Base-by-base conservation (phyloP, 2,329 filamentous ascomycete species). In the Fonsecaea pugnacius region DNA sequence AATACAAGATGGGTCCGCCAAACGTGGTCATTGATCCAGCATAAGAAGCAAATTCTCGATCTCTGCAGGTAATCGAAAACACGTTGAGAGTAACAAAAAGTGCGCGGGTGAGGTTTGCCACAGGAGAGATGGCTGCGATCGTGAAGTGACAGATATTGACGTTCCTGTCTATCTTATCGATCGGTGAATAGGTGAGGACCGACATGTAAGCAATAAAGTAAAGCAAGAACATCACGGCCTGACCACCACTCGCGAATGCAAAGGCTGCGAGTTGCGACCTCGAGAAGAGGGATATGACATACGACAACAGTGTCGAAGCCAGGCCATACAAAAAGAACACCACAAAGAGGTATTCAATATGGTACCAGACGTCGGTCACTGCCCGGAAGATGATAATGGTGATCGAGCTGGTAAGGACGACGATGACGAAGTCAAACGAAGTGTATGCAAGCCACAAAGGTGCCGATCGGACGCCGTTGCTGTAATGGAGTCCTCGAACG, bases 401-500 rank as follows among this genome's bases (percentile, higher is more conserved):
- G 9, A 95, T 72, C 7, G 87, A 87, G 21, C 88, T 87, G 30
- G 87, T 85, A 3, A 86, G 71, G 14, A 96, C 73, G 0, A 92
- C 88, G 62, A 96, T 87, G 50, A 85, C 74, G 68, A 93, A 92
- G 77, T 97, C 93, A 72, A 96, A 96, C 0, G 82, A 73, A 0
- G 90, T 82, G 73, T 97, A 96, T 1, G 93, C 91, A 4, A 91
- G 77, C 93, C 94, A 97, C 1, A 97, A 80, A 0, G 92, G 91
- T 8, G 91, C 80, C 0, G 91, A 89, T 12, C 91, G 84, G 32
- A 96, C 92, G 53, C 93, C 93, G 73, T 96, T 97, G 60, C 91
- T 96, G 77, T 96, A 97, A 75, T 97, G 89, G 33, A 97, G 80
- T 16, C 90, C 90, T 58, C 93, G 86, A 27, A 97, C 91, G 68